These are phyloP conservation scores for Paraphoma sp. DNA, from an alignment of 2,329 filamentous ascomycete species.

Conservation along the genomic window DNA sequence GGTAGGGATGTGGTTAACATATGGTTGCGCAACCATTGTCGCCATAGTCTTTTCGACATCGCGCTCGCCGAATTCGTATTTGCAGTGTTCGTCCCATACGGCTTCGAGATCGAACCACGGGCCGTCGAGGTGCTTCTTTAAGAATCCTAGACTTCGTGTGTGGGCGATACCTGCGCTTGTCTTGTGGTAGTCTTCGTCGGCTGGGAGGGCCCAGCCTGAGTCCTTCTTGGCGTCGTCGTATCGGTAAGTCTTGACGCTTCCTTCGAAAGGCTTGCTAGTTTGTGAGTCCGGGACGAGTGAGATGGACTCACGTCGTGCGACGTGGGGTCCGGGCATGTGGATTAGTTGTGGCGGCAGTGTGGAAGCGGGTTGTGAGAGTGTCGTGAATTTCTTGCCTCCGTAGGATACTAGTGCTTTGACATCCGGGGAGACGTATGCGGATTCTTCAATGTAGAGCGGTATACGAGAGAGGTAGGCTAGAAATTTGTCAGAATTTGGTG, in stretches of 20 bases:
- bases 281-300: slow-evolving; percentile 24
- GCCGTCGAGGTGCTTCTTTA: slow-evolving; percentile 68
- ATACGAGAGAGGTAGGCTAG: slow-evolving; percentile 40
- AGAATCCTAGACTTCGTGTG: slow-evolving; percentile 68
- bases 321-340: slow-evolving; percentile 31
- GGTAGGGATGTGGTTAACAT: slow-evolving; percentile 79
- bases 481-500: slow-evolving; percentile 4
- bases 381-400: slow-evolving; percentile 34
- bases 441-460: slow-evolving; percentile 42
- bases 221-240: slow-evolving; percentile 34
- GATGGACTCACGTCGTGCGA: slow-evolving; percentile 28
- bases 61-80: slow-evolving; percentile 72
- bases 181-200: slow-evolving; percentile 49
- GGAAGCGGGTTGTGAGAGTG: slow-evolving; percentile 23
- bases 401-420: slow-evolving; percentile 44
- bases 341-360: slow-evolving; percentile 37
- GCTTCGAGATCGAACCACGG: slow-evolving; percentile 76
- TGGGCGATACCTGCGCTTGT: slow-evolving; percentile 67
- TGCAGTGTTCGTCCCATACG: slow-evolving; percentile 81
- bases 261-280: slow-evolving; percentile 8
- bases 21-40: slow-evolving; percentile 82
- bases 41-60: slow-evolving; percentile 76
- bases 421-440: slow-evolving; percentile 25
- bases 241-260: slow-evolving; percentile 28
- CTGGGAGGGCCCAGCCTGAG: slow-evolving; percentile 35